Evolutionary conservation across 129 eudicot genomes (phyloP), one percentile per base, ranked within the genome.

Genomic region (Apium graveolens): DNA sequence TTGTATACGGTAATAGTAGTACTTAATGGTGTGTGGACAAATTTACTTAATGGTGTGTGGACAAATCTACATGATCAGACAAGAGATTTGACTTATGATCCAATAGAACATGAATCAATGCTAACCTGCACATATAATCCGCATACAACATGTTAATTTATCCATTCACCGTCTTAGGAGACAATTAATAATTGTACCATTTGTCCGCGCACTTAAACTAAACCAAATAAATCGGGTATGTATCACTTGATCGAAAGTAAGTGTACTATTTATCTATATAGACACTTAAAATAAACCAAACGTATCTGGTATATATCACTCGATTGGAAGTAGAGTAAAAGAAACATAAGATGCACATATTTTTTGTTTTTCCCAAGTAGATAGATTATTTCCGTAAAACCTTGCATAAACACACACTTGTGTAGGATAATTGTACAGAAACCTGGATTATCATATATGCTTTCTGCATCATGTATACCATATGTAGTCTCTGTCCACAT

Each of bases 31-130:
- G 45, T 2, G 4, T 8, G 35, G 51, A 72, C 51, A 72, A 72
- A 72, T 17, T n/a, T n/a, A 27, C 11, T 76, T 32, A 35, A 39
- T 41, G 34, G 4, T 16, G 45, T 2, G 4, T 8, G 35, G 51
- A 72, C 51, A 72, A 72, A 72, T 17, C 21, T 39, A 37, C 43
- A 16, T 72, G 76, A 72, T 72, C 76, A n/a, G 53, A 72, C 55
- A 42, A 41, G 76, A 24, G 76, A 34, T 74, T 83, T 86, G 89
- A 86, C 85, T 78, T 63, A 4, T 66, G 69, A 75, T 74, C 72
- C 72, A 10, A 80, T 20, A 63, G 45, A 76, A 62, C 41, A 44
- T 4, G 49, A 17, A 53, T 39, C 72, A 43, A 4, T 21, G 7
- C 10, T n/a, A 74, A 27, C 63, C 43, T 48, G 41, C 60, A 46